phyloP scores from a whole-genome alignment of 495 filamentous ascomycete species.

The Podospora australis region DNA sequence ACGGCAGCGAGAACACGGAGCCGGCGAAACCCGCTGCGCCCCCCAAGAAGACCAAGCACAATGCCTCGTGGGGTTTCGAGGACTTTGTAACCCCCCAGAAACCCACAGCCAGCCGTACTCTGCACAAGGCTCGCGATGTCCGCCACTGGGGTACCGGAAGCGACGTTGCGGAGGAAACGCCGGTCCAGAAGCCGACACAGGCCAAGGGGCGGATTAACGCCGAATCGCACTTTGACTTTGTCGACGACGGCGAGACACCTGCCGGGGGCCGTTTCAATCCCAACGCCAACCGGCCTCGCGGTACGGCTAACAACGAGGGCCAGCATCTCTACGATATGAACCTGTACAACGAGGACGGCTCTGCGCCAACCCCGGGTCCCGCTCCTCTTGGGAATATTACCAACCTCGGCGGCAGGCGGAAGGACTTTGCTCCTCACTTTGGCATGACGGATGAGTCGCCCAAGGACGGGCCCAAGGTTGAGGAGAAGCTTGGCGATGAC shows the following conservation, averaged over 20 bases:
- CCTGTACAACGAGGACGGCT: constrained; percentile 53
- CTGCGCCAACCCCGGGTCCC: constrained; percentile 22
- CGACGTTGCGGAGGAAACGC: constrained; percentile 53
- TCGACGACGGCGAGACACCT: constrained; percentile 19
- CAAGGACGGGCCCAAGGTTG: constrained; percentile 13
- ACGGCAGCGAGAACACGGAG: constrained; percentile 45
- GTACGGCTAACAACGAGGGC: constrained; percentile 52
- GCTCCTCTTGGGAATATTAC: constrained; percentile 52
- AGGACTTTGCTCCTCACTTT: constrained; percentile 71
- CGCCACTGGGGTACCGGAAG: constrained; percentile 69
- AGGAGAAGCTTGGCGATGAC: constrained; percentile 36
- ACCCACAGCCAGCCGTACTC: constrained; percentile 33
- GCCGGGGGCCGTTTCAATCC: constrained; percentile 50
- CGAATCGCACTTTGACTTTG: constrained; percentile 62
- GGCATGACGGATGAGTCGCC: constrained; percentile 59
- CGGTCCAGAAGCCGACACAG: constrained; percentile 46
- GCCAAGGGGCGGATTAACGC: constrained; percentile 71
- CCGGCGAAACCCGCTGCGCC: constrained; percentile 26
- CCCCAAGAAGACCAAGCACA: constrained; percentile 51
- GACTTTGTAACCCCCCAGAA: constrained; percentile 81
- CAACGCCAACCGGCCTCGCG: constrained; percentile 30
- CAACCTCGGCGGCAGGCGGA: constrained; percentile 58
- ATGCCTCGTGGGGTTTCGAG: constrained; percentile 74
- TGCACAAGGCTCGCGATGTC: constrained; percentile 45
- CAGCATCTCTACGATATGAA: constrained; percentile 73